Evolutionary conservation across 306 rosid genomes (phyloP).

Genomic region (Medicago ruthenica): DNA sequence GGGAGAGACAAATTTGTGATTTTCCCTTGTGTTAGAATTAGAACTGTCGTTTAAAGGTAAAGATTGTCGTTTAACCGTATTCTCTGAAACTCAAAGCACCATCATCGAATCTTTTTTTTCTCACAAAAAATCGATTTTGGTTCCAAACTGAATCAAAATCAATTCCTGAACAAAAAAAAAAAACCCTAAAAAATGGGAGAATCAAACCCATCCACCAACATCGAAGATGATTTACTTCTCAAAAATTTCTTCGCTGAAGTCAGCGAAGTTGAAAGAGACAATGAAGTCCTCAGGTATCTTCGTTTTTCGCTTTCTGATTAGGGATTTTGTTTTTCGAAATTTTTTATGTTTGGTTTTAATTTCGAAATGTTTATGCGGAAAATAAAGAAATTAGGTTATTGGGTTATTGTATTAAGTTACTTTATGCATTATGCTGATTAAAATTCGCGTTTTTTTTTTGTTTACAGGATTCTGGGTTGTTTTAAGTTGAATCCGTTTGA

Average conservation of each 20-base stretch:
- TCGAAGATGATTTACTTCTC: slow-evolving; percentile 88
- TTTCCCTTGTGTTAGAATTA: too few relatives aligned
- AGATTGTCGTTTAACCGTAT: slow-evolving; percentile 40
- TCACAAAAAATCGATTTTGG: too few relatives aligned
- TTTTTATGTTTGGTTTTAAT: slow-evolving; percentile 11
- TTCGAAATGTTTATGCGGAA: not conserved
- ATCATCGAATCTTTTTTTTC: slow-evolving; percentile 25
- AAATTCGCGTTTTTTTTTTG: slow-evolving; percentile 27
- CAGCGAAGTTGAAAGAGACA: slow-evolving; percentile 97
- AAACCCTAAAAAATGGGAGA: slow-evolving; percentile 50
- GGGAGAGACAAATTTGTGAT: too few relatives aligned
- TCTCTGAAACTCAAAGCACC: slow-evolving; percentile 16
- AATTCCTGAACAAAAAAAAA: not conserved
- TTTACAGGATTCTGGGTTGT: slow-evolving; percentile 83
- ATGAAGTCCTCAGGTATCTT: slow-evolving; percentile 76
- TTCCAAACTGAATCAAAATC: too few relatives aligned
- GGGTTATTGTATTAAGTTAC: slow-evolving; percentile 12
- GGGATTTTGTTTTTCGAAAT: slow-evolving; percentile 39
- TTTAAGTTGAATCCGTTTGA: slow-evolving; percentile 92
- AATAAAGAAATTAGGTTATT: slow-evolving; percentile 23
- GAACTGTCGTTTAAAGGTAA: not conserved
- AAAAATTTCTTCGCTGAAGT: slow-evolving; percentile 94
- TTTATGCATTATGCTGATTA: slow-evolving; percentile 38
- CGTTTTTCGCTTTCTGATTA: slow-evolving; percentile 16
- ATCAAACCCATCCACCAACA: slow-evolving; percentile 32